Percentiles rank a stretch among this genome's conserved stretches.
Conservation (phyloP, 495 filamentous ascomycete species). For the Penicillium nucicola region DNA sequence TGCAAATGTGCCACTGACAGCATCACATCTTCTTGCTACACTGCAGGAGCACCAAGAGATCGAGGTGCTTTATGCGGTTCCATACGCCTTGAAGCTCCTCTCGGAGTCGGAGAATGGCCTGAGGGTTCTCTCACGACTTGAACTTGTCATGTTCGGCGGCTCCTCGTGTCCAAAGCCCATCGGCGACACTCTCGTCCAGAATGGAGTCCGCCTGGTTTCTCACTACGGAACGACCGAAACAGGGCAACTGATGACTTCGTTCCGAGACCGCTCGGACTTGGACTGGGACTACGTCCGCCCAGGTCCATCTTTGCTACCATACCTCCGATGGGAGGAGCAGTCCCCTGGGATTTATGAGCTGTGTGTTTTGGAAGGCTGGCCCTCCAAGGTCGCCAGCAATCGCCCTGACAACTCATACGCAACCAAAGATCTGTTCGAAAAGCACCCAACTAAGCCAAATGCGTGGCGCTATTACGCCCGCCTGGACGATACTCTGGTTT, state of each 20-base stretch:
- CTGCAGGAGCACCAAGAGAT: conserved; percentile 34
- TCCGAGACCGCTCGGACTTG: conserved; percentile 40
- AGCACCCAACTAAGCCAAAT: conserved; percentile 43
- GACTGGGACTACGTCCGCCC: conserved; percentile 62
- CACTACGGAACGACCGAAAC: conserved; percentile 51
- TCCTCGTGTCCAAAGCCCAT: conserved; percentile 47
- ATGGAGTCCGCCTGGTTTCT: conserved; percentile 49
- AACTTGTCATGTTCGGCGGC: conserved; percentile 48
- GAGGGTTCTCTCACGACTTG: conserved; percentile 28
- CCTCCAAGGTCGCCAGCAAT: conserved; percentile 56
- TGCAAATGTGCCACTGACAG: conserved; percentile 40
- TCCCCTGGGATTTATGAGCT: conserved; percentile 52
- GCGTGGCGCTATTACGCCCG: conserved; percentile 57
- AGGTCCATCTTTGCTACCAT: conserved; percentile 18
- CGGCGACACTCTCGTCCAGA: conserved; percentile 46
- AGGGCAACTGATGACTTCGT: conserved; percentile 51
- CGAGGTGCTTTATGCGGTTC: conserved; percentile 43
- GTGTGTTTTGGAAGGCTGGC: conserved; percentile 55
- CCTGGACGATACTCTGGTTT: conserved; percentile 54
- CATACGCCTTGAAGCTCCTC: conserved; percentile 48
- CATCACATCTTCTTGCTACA: conserved; percentile 32
- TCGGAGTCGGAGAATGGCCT: conserved; percentile 42
- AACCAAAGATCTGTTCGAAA: conserved; percentile 54
- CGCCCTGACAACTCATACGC: conserved; percentile 55
- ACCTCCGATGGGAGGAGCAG: conserved; percentile 49